Evolutionary conservation across 306 rosid species (phyloP).

Genomic region (Quercus bicolor): DNA sequence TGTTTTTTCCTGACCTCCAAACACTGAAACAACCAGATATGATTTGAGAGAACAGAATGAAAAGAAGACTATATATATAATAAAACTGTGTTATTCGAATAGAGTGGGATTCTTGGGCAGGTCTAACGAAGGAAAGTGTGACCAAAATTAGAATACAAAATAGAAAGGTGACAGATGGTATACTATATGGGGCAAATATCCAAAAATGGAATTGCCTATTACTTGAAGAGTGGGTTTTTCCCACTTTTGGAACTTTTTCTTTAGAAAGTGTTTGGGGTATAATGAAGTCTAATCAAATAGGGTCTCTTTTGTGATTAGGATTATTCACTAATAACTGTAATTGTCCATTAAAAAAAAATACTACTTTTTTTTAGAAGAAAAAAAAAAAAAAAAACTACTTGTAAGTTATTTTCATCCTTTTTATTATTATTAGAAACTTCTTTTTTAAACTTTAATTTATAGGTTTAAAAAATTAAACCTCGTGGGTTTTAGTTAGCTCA

Average conservation of each 20-base stretch:
- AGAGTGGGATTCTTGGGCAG: conserved; percentile 25
- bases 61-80: conserved; percentile 12
- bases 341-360: too few species aligned
- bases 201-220: conserved; percentile 40
- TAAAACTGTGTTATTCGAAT: not conserved
- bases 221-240: conserved; percentile 38
- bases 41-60: not conserved
- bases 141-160: conserved; percentile 36
- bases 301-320: not conserved
- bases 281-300: not conserved
- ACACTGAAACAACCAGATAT: conserved; percentile 1
- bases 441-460: too few species aligned
- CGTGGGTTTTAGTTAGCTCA: too few species aligned
- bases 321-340: too few species aligned
- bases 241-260: conserved; percentile 27
- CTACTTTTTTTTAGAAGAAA: too few species aligned
- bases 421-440: too few species aligned
- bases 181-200: conserved; percentile 48
- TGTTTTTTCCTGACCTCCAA: conserved; percentile 7
- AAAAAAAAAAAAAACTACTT: too few species aligned
- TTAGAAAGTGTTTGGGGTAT: conserved; percentile 1
- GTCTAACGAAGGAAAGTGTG: conserved; percentile 40
- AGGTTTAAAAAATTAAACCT: too few species aligned
- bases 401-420: too few species aligned
- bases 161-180: conserved; percentile 41